Evolutionary conservation across 768 basidiomycete species (phyloP).

Genomic region (Agrocybe chaxingu): DNA sequence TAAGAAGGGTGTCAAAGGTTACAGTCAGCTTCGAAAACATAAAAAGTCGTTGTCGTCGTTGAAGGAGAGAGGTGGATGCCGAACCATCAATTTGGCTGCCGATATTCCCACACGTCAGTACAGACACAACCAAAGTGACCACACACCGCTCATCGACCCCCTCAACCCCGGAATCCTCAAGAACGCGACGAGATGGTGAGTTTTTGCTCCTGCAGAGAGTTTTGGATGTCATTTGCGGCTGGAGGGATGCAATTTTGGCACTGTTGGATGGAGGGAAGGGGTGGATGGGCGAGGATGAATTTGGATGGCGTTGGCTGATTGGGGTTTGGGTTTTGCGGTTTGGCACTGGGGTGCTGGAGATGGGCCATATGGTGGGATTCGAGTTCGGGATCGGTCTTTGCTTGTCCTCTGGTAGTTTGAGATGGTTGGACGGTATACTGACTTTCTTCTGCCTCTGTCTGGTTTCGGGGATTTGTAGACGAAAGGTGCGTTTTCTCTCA

Average conservation of each 20-base stretch:
- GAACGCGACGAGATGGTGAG: slow-evolving; percentile 45
- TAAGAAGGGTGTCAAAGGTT: too few species aligned
- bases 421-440: slow-evolving; percentile 12
- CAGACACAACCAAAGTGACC: slow-evolving; percentile 11
- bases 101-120: slow-evolving; percentile 15
- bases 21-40: too few species aligned
- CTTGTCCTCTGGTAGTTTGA: slow-evolving; percentile 1
- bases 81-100: background rate
- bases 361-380: background rate
- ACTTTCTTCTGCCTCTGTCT: slow-evolving; percentile 21
- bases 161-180: slow-evolving; percentile 28
- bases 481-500: slow-evolving; percentile 64
- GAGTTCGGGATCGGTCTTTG: background rate
- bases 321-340: background rate
- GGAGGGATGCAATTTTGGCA: slow-evolving; percentile 14
- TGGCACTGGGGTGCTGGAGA: background rate
- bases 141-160: slow-evolving; percentile 21
- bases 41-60: too few species aligned
- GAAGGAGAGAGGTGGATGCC: too few species aligned
- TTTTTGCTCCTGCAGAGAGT: slow-evolving; percentile 19
- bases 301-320: slow-evolving; percentile 20
- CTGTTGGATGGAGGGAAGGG: slow-evolving; percentile 16
- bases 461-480: slow-evolving; percentile 46
- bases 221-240: slow-evolving; percentile 8
- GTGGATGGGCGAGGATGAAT: slow-evolving; percentile 22